Percentiles rank a stretch among this genome's conserved stretches.
phyloP scores from a whole-genome alignment of 306 rosid genomes.

The Elaeagnus macrophylla region DNA sequence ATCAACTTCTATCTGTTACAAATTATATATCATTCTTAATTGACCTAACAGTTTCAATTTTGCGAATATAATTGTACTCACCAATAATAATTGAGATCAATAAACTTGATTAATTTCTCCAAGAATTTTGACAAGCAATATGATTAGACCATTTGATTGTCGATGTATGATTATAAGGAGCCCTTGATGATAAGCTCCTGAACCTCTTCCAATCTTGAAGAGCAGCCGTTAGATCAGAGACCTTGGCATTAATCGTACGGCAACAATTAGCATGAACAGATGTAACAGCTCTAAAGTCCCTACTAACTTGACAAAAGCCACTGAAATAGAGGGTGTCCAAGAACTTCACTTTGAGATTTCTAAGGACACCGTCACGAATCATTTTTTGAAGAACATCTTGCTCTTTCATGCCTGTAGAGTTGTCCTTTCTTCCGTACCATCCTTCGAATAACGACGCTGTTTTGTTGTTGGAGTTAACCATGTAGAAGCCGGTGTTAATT shows the following conservation, averaged over 20 bases:
- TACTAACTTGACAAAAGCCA: conserved; percentile 27
- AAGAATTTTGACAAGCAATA: too few relatives aligned
- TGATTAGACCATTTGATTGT: too few relatives aligned
- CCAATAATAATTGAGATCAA: too few relatives aligned
- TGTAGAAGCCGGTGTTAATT: conserved; percentile 36
- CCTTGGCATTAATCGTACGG: conserved; percentile 18
- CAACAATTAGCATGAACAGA: conserved; percentile 31
- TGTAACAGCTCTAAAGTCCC: conserved; percentile 17
- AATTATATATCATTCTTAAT: too few relatives aligned
- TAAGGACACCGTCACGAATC: conserved; percentile 14
- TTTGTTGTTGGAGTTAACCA: conserved; percentile 26
- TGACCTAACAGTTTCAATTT: too few relatives aligned
- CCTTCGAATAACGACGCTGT: conserved; percentile 21
- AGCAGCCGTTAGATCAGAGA: conserved; percentile 15
- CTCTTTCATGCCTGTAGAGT: conserved; percentile 15
- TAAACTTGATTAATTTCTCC: too few relatives aligned
- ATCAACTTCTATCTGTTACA: too few relatives aligned
- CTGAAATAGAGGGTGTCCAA: conserved; percentile 22
- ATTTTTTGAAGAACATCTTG: conserved; percentile 17
- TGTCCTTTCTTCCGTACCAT: conserved; percentile 20
- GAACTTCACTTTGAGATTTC: conserved; percentile 9
- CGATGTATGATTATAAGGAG: too few relatives aligned
- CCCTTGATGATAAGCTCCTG: too few relatives aligned
- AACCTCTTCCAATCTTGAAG: conserved; percentile 22
- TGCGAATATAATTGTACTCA: too few relatives aligned